phyloP scores from a whole-genome alignment of 2,329 filamentous ascomycete species.

The Torrubiellomyces zombiae region DNA sequence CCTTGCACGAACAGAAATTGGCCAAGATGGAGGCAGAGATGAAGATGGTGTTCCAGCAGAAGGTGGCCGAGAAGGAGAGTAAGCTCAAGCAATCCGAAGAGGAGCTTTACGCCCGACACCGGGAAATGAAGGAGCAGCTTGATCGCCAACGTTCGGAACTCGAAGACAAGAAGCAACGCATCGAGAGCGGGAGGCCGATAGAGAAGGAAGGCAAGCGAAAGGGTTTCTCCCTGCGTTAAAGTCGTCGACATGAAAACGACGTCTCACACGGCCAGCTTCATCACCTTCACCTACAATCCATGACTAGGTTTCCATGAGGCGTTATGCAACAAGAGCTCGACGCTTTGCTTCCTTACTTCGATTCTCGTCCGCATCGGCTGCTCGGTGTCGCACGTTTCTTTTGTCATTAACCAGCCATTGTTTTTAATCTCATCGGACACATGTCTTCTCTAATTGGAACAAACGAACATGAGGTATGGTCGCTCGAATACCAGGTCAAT shows the following conservation, averaged over 20 bases:
- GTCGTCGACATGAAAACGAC: conserved; percentile 5
- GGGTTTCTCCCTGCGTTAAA: conserved; percentile 95
- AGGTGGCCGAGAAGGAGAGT: conserved; percentile 98
- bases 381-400: conserved; percentile 17
- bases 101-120: conserved; percentile 91
- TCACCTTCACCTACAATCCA: conserved; percentile 32
- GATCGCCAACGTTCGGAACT: conserved; percentile 88
- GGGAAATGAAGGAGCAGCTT: conserved; percentile 99
- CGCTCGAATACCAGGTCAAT: too few species aligned
- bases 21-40: conserved; percentile 99
- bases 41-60: conserved; percentile 99
- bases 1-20: conserved; percentile 97
- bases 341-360: conserved; percentile 34
- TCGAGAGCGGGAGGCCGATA: conserved; percentile 89
- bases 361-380: conserved; percentile 22
- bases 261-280: conserved; percentile 8
- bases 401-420: conserved; percentile 21
- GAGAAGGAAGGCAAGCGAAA: conserved; percentile 98
- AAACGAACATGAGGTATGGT: conserved; percentile 19
- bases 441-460: conserved; percentile 13
- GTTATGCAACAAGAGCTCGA: conserved; percentile 40
- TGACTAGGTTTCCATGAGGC: conserved; percentile 42
- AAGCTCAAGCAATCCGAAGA: conserved; percentile 99
- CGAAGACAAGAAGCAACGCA: conserved; percentile 92
- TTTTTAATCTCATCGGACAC: too few species aligned